Percentiles rank a stretch among this genome's conserved stretches.
These are phyloP conservation scores for Populus alba DNA, from an alignment of 345 rosid genomes.

Conservation along the genomic window DNA sequence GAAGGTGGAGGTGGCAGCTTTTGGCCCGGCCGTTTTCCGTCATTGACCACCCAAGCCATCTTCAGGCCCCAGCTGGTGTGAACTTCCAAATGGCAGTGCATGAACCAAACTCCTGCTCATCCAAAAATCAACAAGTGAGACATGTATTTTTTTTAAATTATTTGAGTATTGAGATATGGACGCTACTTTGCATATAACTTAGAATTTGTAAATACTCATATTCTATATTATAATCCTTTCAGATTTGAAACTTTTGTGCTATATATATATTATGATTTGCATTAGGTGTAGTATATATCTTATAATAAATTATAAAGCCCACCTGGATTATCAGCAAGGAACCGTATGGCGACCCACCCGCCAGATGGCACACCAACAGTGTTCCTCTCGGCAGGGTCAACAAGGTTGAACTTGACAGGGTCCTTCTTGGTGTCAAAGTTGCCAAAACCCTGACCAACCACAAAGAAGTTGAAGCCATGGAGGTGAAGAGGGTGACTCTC, in stretches of 20 bases:
- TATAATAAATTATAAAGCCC: neutral
- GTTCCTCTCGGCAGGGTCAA: constrained; percentile 54
- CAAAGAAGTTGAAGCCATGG: constrained; percentile 52
- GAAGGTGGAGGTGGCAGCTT: constrained; percentile 51
- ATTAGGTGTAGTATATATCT: no score
- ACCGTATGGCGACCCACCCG: constrained; percentile 61
- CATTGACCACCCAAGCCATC: constrained; percentile 56
- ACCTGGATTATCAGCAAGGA: constrained; percentile 54
- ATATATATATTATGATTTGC: no score
- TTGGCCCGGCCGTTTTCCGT: constrained; percentile 40
- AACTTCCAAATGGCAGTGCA: constrained; percentile 56
- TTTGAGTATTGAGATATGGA: no score
- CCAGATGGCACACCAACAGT: constrained; percentile 50
- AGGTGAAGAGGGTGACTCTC: constrained; percentile 62
- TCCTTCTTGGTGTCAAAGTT: constrained; percentile 47
- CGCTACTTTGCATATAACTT: no score
- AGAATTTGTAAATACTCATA: no score
- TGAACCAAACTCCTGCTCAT: constrained; percentile 37
- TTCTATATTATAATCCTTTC: no score
- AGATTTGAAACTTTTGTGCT: no score
- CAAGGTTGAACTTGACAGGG: constrained; percentile 43
- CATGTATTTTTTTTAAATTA: no score
- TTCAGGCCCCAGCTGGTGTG: constrained; percentile 63
- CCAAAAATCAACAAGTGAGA: neutral
- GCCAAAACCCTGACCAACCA: constrained; percentile 46